Evolutionary conservation across 805 yeast genomes (phyloP).

Genomic region (Saccharomycopsis guyanensis): DNA sequence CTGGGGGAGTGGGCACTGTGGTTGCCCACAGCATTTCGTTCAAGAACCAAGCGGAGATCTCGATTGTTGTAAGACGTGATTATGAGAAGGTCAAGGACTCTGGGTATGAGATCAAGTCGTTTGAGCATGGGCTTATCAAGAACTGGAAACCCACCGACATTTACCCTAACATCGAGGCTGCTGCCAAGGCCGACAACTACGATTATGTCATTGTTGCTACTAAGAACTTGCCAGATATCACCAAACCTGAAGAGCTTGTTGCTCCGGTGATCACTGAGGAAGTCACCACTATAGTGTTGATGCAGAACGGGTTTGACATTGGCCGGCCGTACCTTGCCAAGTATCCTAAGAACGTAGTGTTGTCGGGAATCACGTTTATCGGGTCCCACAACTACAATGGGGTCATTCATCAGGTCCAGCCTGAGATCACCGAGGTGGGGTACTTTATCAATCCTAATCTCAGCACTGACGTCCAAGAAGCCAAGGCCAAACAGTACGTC

Average conservation of each 20-base stretch:
- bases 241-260: slow-evolving; percentile 44
- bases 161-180: slow-evolving; percentile 38
- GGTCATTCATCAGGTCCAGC: slow-evolving; percentile 40
- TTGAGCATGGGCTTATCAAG: slow-evolving; percentile 50
- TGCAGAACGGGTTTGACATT: slow-evolving; percentile 64
- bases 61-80: slow-evolving; percentile 60
- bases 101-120: slow-evolving; percentile 56
- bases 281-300: slow-evolving; percentile 42
- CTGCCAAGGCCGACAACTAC: slow-evolving; percentile 28
- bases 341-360: slow-evolving; percentile 39
- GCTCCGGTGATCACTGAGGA: slow-evolving; percentile 40
- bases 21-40: slow-evolving; percentile 56
- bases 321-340: slow-evolving; percentile 47
- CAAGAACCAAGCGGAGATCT: slow-evolving; percentile 42
- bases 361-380: slow-evolving; percentile 59
- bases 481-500: slow-evolving; percentile 38
- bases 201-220: slow-evolving; percentile 60
- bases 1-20: slow-evolving; percentile 84
- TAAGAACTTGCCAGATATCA: slow-evolving; percentile 62
- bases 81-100: slow-evolving; percentile 41
- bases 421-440: slow-evolving; percentile 45
- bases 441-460: slow-evolving; percentile 38
- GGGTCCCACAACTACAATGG: slow-evolving; percentile 52
- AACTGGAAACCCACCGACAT: slow-evolving; percentile 49
- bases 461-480: slow-evolving; percentile 26